Evolutionary conservation across 2,329 filamentous ascomycete species (phyloP).

Genomic region (Rachicladosporium sp.): DNA sequence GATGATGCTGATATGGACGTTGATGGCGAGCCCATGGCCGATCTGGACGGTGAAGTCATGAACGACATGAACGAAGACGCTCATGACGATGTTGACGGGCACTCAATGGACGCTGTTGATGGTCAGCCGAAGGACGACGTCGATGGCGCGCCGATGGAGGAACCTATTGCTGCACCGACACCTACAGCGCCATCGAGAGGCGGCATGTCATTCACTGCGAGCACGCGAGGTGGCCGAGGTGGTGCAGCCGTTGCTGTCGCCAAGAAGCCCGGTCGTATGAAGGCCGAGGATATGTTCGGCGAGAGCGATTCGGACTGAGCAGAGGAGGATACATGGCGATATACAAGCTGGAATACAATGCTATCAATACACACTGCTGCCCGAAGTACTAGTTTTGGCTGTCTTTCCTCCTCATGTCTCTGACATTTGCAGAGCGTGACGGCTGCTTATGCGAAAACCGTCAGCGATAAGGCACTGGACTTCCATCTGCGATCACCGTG

Average conservation of each 20-base stretch:
- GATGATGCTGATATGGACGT: constrained; percentile 32
- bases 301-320: constrained; percentile 50
- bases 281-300: constrained; percentile 79
- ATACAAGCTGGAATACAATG: too few relatives aligned
- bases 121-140: constrained; percentile 28
- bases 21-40: constrained; percentile 36
- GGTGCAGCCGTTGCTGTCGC: neutral
- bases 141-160: constrained; percentile 24
- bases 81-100: constrained; percentile 9
- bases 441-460: too few relatives aligned
- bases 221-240: constrained; percentile 10
- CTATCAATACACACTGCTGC: too few relatives aligned
- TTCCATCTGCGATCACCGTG: too few relatives aligned
- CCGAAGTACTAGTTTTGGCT: too few relatives aligned
- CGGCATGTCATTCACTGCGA: constrained; percentile 7
- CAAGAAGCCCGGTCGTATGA: constrained; percentile 36
- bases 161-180: neutral
- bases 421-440: too few relatives aligned
- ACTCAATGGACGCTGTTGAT: constrained; percentile 33
- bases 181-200: neutral
- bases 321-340: too few relatives aligned
- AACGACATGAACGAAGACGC: constrained; percentile 4
- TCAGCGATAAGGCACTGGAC: too few relatives aligned
- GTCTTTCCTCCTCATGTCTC: too few relatives aligned
- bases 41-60: constrained; percentile 33